A percentile compares a stretch with the other conserved stretches of the same genome.
Conservation (phyloP, 2,329 filamentous ascomycete genomes). For the Dactylellina cionopaga region DNA sequence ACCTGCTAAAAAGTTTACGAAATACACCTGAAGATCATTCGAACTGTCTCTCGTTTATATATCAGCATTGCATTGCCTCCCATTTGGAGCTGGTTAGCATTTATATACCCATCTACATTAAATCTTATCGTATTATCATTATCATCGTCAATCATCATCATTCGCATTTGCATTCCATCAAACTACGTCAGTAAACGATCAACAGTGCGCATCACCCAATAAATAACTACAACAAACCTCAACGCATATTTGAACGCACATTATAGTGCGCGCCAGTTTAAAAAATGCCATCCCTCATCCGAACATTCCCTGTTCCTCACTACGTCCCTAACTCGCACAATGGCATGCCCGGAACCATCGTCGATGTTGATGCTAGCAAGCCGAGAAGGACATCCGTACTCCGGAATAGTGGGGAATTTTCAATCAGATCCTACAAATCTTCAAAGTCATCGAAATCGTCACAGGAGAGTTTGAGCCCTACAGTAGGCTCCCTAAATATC, state of each 20-base stretch:
- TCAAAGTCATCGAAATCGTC: constrained; percentile 45
- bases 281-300: constrained; percentile 49
- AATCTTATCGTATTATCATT: constrained; percentile 13
- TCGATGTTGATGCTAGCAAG: constrained; percentile 33
- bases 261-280: constrained; percentile 2
- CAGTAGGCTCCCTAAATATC: constrained; percentile 32
- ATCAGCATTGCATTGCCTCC: constrained; percentile 35
- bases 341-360: constrained; percentile 43
- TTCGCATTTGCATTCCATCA: neutral
- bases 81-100: constrained; percentile 22
- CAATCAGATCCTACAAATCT: constrained; percentile 44
- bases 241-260: constrained; percentile 9
- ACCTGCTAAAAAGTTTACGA: neutral
- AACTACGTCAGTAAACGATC: no score
- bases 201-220: neutral
- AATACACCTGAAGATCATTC: constrained; percentile 14
- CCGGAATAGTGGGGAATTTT: constrained; percentile 38
- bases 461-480: constrained; percentile 36
- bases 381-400: constrained; percentile 18
- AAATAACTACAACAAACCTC: constrained; percentile 22
- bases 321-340: constrained; percentile 40
- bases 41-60: constrained; percentile 48
- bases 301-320: constrained; percentile 47
- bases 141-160: no score
- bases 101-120: constrained; percentile 16